Evolutionary conservation across 495 filamentous ascomycete genomes (phyloP).

Genomic region (Penicillium robsamsonii): DNA sequence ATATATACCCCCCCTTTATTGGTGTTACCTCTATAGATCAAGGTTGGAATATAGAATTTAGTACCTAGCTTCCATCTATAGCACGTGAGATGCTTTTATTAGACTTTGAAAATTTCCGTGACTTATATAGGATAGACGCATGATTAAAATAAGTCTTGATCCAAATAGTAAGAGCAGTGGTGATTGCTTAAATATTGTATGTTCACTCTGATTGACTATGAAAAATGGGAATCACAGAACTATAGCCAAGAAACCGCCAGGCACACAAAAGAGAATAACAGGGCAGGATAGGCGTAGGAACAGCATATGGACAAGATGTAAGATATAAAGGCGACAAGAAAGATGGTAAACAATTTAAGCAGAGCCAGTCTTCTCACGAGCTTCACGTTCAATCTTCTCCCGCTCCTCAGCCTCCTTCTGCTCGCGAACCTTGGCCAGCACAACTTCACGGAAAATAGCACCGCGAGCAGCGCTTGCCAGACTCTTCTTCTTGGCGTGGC

Average conservation of each 20-base stretch:
- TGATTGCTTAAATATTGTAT: neutral
- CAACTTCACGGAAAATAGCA: conserved; percentile 96
- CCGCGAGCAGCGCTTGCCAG: conserved; percentile 77
- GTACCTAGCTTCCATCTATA: no score
- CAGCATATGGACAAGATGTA: conserved; percentile 7
- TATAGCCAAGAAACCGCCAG: conserved; percentile 25
- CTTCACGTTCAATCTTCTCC: conserved; percentile 58
- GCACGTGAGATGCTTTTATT: neutral
- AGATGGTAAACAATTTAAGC: conserved; percentile 13
- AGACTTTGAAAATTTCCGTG: neutral
- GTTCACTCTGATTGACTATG: conserved; percentile 20
- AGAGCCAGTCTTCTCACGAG: conserved; percentile 42
- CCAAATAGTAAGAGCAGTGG: neutral
- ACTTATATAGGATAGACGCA: no score
- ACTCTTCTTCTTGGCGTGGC: conserved; percentile 52
- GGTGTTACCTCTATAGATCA: no score
- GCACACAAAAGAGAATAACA: conserved; percentile 14
- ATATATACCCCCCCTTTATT: no score
- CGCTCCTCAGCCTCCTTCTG: conserved; percentile 84
- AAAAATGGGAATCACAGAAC: conserved; percentile 30
- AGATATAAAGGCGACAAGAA: conserved; percentile 11
- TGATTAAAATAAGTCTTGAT: no score
- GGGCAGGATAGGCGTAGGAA: conserved; percentile 14
- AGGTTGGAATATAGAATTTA: neutral
- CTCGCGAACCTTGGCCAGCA: conserved; percentile 91